These are phyloP conservation scores for Saccharomycopsis hybrid DNA, from an alignment of 1,139 yeast species.

Conservation along the genomic window DNA sequence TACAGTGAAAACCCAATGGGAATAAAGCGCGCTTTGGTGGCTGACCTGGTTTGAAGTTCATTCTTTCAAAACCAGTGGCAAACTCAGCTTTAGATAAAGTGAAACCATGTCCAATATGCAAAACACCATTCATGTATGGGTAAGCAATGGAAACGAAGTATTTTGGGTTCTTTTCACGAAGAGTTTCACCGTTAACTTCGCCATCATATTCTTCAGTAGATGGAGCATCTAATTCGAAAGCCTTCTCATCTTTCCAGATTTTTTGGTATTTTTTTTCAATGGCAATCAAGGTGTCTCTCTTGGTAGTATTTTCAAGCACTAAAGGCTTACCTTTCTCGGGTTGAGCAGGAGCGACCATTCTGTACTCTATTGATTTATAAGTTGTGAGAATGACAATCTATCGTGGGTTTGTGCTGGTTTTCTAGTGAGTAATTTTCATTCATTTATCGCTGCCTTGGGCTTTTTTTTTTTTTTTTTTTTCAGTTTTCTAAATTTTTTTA, in stretches of 20 bases:
- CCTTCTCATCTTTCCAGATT: constrained; percentile 78
- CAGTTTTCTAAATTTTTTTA: too few species aligned
- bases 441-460: too few species aligned
- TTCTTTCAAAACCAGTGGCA: constrained; percentile 89
- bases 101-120: constrained; percentile 97
- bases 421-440: too few species aligned
- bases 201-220: constrained; percentile 55
- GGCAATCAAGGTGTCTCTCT: constrained; percentile 89
- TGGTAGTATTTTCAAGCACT: constrained; percentile 52
- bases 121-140: constrained; percentile 98
- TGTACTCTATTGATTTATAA: not conserved
- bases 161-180: constrained; percentile 78
- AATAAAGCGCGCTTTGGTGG: constrained; percentile 81
- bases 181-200: constrained; percentile 51
- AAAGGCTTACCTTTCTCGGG: constrained; percentile 26
- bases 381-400: too few species aligned
- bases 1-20: constrained; percentile 98
- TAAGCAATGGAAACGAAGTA: constrained; percentile 93
- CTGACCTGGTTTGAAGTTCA: constrained; percentile 37
- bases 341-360: constrained; percentile 7
- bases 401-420: too few species aligned
- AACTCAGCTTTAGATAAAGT: constrained; percentile 94
- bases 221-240: constrained; percentile 91
- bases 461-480: too few species aligned
- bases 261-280: constrained; percentile 87